These are phyloP conservation scores for Trypanosoma caninum DNA, from an alignment of 208 protist species.

Conservation along the genomic window DNA sequence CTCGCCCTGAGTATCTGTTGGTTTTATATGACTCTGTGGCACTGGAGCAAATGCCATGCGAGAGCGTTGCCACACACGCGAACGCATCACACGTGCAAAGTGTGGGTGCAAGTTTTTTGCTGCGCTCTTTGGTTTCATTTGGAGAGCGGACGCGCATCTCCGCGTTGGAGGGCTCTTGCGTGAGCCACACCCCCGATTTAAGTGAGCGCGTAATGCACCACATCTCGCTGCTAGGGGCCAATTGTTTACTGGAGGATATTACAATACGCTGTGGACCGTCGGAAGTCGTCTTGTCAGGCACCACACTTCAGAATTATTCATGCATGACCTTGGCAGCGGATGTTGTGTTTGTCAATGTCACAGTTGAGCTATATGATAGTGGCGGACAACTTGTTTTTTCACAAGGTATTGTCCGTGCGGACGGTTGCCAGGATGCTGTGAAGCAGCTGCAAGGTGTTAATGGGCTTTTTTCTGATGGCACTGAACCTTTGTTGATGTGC, in stretches of 20 bases:
- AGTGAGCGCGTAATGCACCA: constrained; percentile 15
- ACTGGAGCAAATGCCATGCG: constrained; percentile 13
- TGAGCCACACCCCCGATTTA: not conserved
- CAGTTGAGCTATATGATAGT: constrained; percentile 20
- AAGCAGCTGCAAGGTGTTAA: constrained; percentile 5
- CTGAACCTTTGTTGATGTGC: constrained; percentile 3
- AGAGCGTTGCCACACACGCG: too few species aligned
- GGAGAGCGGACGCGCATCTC: constrained; percentile 23
- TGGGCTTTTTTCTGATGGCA: not conserved
- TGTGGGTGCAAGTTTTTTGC: not conserved
- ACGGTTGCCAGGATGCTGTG: constrained; percentile 8
- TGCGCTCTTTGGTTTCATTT: constrained; percentile 17
- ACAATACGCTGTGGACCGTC: constrained; percentile 21
- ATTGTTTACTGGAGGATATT: constrained; percentile 12
- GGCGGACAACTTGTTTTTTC: not conserved
- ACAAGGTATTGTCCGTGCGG: constrained; percentile 7
- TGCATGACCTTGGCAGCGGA: constrained; percentile 16
- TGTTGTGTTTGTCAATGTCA: constrained; percentile 22
- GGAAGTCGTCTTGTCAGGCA: not conserved
- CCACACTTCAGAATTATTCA: not conserved
- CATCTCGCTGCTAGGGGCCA: constrained; percentile 24
- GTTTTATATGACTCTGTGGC: constrained; percentile 9
- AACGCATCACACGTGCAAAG: too few species aligned
- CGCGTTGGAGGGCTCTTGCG: constrained; percentile 13
- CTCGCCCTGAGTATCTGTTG: constrained; percentile 1